These are phyloP conservation scores for Phytophthora pseudosyringae DNA, from an alignment of 352 stramenopile species.

Conservation along the genomic window DNA sequence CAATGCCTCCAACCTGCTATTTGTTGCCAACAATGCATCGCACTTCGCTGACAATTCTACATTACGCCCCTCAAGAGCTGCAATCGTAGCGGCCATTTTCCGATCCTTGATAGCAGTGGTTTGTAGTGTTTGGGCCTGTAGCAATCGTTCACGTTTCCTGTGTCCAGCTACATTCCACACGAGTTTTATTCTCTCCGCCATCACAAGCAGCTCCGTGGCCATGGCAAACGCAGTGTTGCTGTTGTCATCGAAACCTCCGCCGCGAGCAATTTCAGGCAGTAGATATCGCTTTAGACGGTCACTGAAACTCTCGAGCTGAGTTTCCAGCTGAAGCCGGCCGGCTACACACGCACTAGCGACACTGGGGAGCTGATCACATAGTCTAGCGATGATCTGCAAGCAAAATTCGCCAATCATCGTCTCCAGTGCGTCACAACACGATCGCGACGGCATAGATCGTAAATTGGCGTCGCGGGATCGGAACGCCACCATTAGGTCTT, in stretches of 20 bases:
- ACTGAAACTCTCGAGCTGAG: constrained; percentile 53
- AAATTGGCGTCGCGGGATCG: background rate
- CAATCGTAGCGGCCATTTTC: constrained; percentile 14
- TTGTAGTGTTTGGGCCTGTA: constrained; percentile 26
- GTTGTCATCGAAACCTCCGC: background rate
- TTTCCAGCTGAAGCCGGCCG: constrained; percentile 40
- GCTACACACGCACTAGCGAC: constrained; percentile 30
- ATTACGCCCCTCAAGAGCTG: constrained; percentile 24
- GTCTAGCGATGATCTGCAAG: constrained; percentile 52
- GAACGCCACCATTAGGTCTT: constrained; percentile 19
- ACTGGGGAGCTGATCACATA: constrained; percentile 62
- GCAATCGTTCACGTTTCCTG: constrained; percentile 47
- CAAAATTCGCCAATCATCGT: constrained; percentile 61
- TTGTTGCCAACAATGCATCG: constrained; percentile 8
- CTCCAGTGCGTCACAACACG: constrained; percentile 38
- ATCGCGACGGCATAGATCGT: background rate
- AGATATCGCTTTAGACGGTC: constrained; percentile 37
- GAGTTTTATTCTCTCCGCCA: constrained; percentile 57
- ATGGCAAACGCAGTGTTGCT: constrained; percentile 18
- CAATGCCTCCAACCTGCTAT: background rate
- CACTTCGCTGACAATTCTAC: constrained; percentile 11
- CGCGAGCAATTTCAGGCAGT: constrained; percentile 15
- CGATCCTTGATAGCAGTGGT: constrained; percentile 13
- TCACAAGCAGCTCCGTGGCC: constrained; percentile 45
- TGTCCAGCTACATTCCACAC: constrained; percentile 58